Base-by-base conservation (phyloP, 2,329 filamentous ascomycete species). In the Monilinia polystroma region DNA sequence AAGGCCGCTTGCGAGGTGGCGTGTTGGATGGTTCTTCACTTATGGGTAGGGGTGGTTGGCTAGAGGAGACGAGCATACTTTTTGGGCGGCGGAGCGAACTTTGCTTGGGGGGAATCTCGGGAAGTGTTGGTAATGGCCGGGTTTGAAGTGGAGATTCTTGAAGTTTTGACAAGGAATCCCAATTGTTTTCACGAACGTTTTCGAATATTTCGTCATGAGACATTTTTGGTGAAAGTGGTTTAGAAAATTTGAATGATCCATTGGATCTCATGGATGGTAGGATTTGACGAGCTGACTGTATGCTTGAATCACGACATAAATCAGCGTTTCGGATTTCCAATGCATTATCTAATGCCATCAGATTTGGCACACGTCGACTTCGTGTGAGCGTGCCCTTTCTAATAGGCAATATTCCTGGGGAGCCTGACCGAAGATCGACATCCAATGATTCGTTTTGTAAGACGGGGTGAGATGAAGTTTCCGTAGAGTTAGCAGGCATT, bases 331-430 rank as follows among this genome's bases (percentile, higher is more conserved):
- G 45, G 23, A 68, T 55, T 20, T 68, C 55, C 38, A 65, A 49
- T 20, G 66, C 53, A 52, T 70, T 63, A 16, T 60, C 29, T 1
- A 70, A 67, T 35, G 70, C 68, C 23, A 69, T 67, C 4, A 72
- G 66, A 54, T 66, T 73, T 29, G 73, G 70, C 49, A 68, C 66
- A 35, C 69, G 70, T 26, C 59, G 67, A 26, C 66, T 54, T 23
- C 49, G 26, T 23, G 41, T 63, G 35, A 65, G 32, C 29, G 23
- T 10, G 35, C 55, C 35, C 38, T 51, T 51, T 29, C 35, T 41
- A 18, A 60, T 38, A 43, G 32, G 23, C 52, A 47, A 51, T 10
- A n/a, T n/a, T 26, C 29, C 65, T 32, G 52, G 68, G 4, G 69
- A 68, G 26, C 68, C 63, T n/a, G 66, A 66, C 23, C 64, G 68